phyloP scores from a whole-genome alignment of 1,139 yeast genomes.

The Suhomyces choctaworum region DNA sequence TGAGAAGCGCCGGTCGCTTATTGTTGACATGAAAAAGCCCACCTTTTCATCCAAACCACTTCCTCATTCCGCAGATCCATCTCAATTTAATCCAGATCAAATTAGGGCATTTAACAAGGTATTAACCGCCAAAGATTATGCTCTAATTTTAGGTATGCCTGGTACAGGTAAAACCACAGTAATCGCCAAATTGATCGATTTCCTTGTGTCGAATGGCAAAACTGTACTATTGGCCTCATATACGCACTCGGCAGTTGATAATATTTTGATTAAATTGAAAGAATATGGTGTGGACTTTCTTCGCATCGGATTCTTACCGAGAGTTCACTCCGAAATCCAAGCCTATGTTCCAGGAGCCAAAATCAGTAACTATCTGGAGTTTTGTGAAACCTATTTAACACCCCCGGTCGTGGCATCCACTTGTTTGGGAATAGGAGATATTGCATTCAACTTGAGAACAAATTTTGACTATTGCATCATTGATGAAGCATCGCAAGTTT shows the following conservation, averaged over 20 bases:
- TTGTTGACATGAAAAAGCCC: slow-evolving; percentile 59
- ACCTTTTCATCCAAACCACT: slow-evolving; percentile 31
- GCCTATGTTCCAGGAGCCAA: slow-evolving; percentile 51
- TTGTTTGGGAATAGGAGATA: slow-evolving; percentile 73
- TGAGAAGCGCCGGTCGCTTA: slow-evolving; percentile 48
- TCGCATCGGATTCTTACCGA: slow-evolving; percentile 56
- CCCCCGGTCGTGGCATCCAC: slow-evolving; percentile 87
- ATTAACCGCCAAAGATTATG: slow-evolving; percentile 67
- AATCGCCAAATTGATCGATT: slow-evolving; percentile 69
- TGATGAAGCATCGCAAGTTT: slow-evolving; percentile 95
- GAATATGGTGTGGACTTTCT: slow-evolving; percentile 47
- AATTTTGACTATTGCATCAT: slow-evolving; percentile 89
- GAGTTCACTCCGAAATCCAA: slow-evolving; percentile 64
- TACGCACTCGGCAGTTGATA: slow-evolving; percentile 96
- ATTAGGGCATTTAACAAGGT: slow-evolving; percentile 63
- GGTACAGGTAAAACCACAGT: slow-evolving; percentile 98
- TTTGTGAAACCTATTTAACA: slow-evolving; percentile 44
- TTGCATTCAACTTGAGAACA: slow-evolving; percentile 54
- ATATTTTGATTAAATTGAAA: slow-evolving; percentile 71
- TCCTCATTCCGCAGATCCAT: slow-evolving; percentile 17
- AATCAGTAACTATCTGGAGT: slow-evolving; percentile 47
- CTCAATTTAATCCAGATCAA: slow-evolving; percentile 67
- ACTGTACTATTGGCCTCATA: slow-evolving; percentile 79
- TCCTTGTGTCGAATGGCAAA: slow-evolving; percentile 59
- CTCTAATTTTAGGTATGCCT: slow-evolving; percentile 92